Conservation (phyloP, 768 basidiomycete species). For the Trametes coccinea region DNA sequence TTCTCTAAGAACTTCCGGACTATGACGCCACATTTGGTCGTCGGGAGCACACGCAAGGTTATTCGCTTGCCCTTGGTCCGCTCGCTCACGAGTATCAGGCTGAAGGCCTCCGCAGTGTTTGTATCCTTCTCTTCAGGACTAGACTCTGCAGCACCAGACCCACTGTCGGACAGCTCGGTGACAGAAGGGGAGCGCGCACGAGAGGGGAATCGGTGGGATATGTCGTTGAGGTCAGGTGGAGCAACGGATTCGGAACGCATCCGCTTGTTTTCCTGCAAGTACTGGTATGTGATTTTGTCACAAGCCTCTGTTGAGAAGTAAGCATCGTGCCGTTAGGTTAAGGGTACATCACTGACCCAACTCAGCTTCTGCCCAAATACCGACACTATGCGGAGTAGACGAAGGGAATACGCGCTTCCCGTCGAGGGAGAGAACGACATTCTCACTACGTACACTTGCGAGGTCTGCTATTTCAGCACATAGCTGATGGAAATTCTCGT, state of each 20-base stretch:
- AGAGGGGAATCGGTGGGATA: constrained; percentile 15
- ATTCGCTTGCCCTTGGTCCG: constrained; percentile 58
- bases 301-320: constrained; percentile 56
- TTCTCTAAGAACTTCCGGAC: constrained; percentile 74
- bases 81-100: constrained; percentile 62
- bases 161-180: constrained; percentile 29
- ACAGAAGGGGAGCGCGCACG: constrained; percentile 18
- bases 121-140: constrained; percentile 31
- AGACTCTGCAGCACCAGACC: constrained; percentile 19
- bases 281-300: constrained; percentile 61
- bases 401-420: constrained; percentile 68
- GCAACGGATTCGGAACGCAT: constrained; percentile 28
- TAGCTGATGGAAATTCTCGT: constrained; percentile 61
- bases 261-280: constrained; percentile 48
- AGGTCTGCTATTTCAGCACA: constrained; percentile 70
- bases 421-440: constrained; percentile 61
- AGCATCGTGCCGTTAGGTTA: not conserved
- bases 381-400: constrained; percentile 63
- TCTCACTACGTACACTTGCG: constrained; percentile 48
- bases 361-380: constrained; percentile 67
- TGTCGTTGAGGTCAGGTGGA: constrained; percentile 12
- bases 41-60: constrained; percentile 66
- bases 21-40: constrained; percentile 76
- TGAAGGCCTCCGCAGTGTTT: constrained; percentile 53
- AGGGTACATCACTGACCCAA: constrained; percentile 45